Evolutionary conservation across 2,329 filamentous ascomycete genomes (phyloP).

Genomic region (Penicillium frequentans): DNA sequence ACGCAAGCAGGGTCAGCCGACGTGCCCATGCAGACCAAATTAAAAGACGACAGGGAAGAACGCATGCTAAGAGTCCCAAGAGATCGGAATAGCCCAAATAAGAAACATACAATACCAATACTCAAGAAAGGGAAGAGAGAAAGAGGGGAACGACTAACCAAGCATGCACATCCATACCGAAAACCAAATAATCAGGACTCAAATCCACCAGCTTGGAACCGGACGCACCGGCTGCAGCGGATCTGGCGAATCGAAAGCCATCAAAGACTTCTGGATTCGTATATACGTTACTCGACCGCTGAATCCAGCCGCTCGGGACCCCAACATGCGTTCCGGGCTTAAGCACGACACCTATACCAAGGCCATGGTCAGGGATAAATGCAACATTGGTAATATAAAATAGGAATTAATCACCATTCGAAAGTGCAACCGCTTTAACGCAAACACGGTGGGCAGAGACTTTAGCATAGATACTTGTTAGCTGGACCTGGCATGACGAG

Average conservation of each 20-base stretch:
- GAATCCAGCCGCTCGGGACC: slow-evolving; percentile 18
- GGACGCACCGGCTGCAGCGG: slow-evolving; percentile 13
- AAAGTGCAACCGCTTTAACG: slow-evolving; percentile 12
- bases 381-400: background rate
- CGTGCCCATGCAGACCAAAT: slow-evolving; percentile 9
- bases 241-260: slow-evolving; percentile 21
- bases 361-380: background rate
- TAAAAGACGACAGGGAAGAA: slow-evolving; percentile 3
- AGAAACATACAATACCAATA: background rate
- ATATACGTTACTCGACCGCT: slow-evolving; percentile 14
- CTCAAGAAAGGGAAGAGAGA: background rate
- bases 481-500: background rate
- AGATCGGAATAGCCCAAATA: background rate
- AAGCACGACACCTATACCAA: slow-evolving; percentile 13
- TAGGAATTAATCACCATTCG: slow-evolving; percentile 15
- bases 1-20: slow-evolving; percentile 16
- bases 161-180: slow-evolving; percentile 23
- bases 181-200: slow-evolving; percentile 24
- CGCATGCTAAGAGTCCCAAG: background rate
- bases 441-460: slow-evolving; percentile 25
- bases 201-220: slow-evolving; percentile 18
- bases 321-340: slow-evolving; percentile 22
- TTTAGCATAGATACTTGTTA: slow-evolving; percentile 5
- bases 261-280: slow-evolving; percentile 18
- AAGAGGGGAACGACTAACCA: slow-evolving; percentile 13